Conservation (phyloP, 192 early-diverging fungal species). For the Entrophospora sp. region DNA sequence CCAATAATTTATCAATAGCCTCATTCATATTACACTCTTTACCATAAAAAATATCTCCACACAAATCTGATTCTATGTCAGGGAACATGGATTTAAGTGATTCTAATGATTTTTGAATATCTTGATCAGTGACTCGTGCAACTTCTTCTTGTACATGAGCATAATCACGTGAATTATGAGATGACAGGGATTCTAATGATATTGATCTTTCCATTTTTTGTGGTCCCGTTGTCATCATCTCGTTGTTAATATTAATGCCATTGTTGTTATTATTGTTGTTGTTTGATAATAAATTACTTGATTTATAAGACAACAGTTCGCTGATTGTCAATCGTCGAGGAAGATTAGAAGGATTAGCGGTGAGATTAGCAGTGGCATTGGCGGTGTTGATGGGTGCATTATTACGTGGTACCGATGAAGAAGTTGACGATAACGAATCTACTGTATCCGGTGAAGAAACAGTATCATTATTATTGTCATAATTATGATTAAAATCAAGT, state of each 20-base stretch:
- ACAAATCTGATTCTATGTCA: conserved; percentile 59
- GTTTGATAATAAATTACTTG: no score
- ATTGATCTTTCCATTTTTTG: background rate
- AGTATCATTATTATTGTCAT: conserved; percentile 24
- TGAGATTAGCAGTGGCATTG: no score
- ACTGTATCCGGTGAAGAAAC: no score
- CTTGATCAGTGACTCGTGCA: conserved; percentile 22
- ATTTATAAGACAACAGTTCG: no score
- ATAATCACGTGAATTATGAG: conserved; percentile 1
- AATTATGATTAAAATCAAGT: conserved; percentile 19
- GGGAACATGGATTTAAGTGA: conserved; percentile 64
- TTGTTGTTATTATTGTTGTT: no score
- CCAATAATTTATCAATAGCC: conserved; percentile 40
- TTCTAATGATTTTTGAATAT: conserved; percentile 50
- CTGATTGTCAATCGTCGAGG: no score
- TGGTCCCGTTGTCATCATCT: background rate
- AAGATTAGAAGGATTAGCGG: no score
- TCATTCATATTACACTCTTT: conserved; percentile 43
- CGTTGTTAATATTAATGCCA: no score
- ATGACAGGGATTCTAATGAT: background rate
- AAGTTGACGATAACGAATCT: no score
- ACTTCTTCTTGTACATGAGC: conserved; percentile 11
- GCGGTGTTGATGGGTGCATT: conserved; percentile 8
- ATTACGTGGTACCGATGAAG: background rate
- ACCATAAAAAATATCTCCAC: conserved; percentile 63